Percentiles rank a stretch among this genome's conserved stretches.
phyloP scores from a whole-genome alignment of 2,329 filamentous ascomycete genomes.

The Paracoccidioides lutzii region DNA sequence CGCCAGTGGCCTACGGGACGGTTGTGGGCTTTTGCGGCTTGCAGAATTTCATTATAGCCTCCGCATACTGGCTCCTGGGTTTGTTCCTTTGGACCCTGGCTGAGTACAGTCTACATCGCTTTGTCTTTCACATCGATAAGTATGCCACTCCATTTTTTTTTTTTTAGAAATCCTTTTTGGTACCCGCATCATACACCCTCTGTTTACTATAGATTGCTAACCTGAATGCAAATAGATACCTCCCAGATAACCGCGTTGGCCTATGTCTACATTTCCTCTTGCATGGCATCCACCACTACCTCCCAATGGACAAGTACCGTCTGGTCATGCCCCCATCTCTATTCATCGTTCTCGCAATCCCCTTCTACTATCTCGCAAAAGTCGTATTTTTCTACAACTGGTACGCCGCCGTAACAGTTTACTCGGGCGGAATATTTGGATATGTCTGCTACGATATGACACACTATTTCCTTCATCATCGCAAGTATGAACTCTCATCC shows the following conservation, averaged over 20 bases:
- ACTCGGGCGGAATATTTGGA: slow-evolving; percentile 82
- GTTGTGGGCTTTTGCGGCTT: slow-evolving; percentile 53
- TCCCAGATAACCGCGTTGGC: slow-evolving; percentile 82
- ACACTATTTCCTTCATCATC: slow-evolving; percentile 96
- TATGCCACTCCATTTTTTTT: slow-evolving; percentile 37
- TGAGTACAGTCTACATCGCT: slow-evolving; percentile 81
- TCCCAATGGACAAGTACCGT: slow-evolving; percentile 97
- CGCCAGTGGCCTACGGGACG: slow-evolving; percentile 62
- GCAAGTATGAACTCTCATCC: slow-evolving; percentile 47
- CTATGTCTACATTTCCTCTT: slow-evolving; percentile 84
- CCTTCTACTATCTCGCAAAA: slow-evolving; percentile 89
- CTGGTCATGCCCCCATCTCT: slow-evolving; percentile 93
- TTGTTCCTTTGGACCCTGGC: slow-evolving; percentile 75
- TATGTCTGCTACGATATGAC: slow-evolving; percentile 96
- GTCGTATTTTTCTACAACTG: slow-evolving; percentile 70
- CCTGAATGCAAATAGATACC: slow-evolving; percentile 43
- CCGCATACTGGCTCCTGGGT: slow-evolving; percentile 56
- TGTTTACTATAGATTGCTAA: slow-evolving; percentile 12
- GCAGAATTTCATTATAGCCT: slow-evolving; percentile 34
- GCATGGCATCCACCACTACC: slow-evolving; percentile 93
- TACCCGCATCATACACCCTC: neutral
- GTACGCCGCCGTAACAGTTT: slow-evolving; percentile 66
- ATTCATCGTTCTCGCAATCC: slow-evolving; percentile 68
- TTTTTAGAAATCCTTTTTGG: neutral
- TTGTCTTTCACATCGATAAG: slow-evolving; percentile 86